Evolutionary conservation across 495 filamentous ascomycete species (phyloP).

Genomic region (Aspergillus ellipticus): DNA sequence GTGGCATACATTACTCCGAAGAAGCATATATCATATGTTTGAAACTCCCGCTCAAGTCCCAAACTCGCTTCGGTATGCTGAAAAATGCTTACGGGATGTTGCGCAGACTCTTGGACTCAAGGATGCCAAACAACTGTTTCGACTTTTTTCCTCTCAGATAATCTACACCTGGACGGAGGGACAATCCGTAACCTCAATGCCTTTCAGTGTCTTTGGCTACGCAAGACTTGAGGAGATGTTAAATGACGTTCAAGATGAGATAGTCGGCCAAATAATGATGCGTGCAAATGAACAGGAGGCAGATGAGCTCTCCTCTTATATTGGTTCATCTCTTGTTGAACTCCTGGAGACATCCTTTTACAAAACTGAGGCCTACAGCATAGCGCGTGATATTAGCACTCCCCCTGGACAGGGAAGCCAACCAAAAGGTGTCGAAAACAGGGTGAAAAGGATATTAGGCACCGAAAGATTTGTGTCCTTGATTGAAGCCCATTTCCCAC

Average conservation of each 20-base stretch:
- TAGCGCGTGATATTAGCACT: constrained; percentile 70
- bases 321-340: constrained; percentile 52
- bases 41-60: constrained; percentile 74
- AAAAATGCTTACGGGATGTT: constrained; percentile 62
- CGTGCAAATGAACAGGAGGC: constrained; percentile 64
- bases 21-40: constrained; percentile 87
- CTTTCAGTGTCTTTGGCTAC: constrained; percentile 81
- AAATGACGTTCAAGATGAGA: constrained; percentile 69
- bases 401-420: constrained; percentile 47
- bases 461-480: constrained; percentile 57
- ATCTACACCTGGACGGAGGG: constrained; percentile 83
- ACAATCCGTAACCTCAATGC: constrained; percentile 62
- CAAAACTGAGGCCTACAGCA: constrained; percentile 78
- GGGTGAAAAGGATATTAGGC: constrained; percentile 66
- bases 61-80: constrained; percentile 62
- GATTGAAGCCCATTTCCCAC: constrained; percentile 65
- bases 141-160: constrained; percentile 87
- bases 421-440: constrained; percentile 61
- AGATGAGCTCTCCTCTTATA: constrained; percentile 50
- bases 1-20: constrained; percentile 78
- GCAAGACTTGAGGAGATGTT: constrained; percentile 64
- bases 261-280: constrained; percentile 81
- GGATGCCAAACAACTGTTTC: constrained; percentile 66
- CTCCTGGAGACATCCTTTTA: constrained; percentile 68
- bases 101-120: constrained; percentile 59